Conservation (phyloP, 2,329 filamentous ascomycete genomes). For the Penicillium brevicompactum region DNA sequence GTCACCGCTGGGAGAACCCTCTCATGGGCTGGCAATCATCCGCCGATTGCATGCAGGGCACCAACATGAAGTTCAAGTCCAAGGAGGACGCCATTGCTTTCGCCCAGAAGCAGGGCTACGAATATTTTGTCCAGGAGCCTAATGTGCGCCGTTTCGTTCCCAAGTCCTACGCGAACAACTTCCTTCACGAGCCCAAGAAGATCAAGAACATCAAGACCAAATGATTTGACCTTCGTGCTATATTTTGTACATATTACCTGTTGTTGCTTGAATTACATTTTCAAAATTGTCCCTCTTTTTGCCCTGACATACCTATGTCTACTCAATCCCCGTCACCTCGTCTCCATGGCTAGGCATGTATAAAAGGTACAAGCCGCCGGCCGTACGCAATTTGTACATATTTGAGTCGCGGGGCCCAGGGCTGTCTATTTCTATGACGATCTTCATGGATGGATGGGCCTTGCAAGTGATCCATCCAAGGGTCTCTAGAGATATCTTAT, state of each 20-base stretch:
- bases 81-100: conserved; percentile 96
- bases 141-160: conserved; percentile 82
- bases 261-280: conserved; percentile 20
- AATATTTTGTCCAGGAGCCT: conserved; percentile 98
- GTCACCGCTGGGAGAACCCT: conserved; percentile 97
- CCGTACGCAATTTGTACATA: no score
- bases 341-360: no score
- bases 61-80: conserved; percentile 81
- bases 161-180: conserved; percentile 98
- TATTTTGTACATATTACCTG: conserved; percentile 40
- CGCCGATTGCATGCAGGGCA: conserved; percentile 92
- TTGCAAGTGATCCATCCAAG: no score
- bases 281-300: not conserved
- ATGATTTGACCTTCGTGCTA: conserved; percentile 51
- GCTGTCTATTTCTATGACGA: no score
- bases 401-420: no score
- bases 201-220: conserved; percentile 85
- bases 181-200: conserved; percentile 80
- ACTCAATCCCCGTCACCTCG: no score
- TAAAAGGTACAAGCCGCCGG: no score
- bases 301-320: not conserved
- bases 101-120: conserved; percentile 98
- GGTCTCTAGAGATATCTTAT: no score
- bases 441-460: no score
- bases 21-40: conserved; percentile 99